These are phyloP conservation scores for Alternaria sp. DNA, from an alignment of 2,329 filamentous ascomycete species.

Conservation along the genomic window DNA sequence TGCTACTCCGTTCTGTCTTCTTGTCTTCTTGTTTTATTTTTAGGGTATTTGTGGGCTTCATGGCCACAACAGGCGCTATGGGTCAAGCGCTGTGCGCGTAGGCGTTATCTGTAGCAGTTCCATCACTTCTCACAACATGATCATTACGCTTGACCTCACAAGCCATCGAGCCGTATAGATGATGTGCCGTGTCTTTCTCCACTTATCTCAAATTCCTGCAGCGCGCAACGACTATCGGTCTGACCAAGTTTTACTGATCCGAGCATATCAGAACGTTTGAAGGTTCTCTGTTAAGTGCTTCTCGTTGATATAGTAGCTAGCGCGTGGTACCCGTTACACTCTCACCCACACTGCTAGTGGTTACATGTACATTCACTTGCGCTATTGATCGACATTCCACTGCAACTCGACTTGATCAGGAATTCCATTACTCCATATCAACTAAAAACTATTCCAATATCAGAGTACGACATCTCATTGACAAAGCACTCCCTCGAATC, in stretches of 20 bases:
- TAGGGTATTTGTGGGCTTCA: neutral
- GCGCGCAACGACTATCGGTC: neutral
- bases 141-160: neutral
- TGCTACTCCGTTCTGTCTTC: neutral
- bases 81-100: neutral
- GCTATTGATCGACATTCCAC: neutral
- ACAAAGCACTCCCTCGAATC: neutral
- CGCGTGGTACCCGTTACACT: neutral
- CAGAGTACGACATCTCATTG: neutral
- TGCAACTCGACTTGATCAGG: neutral
- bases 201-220: neutral
- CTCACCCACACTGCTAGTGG: neutral
- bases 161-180: neutral
- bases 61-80: neutral
- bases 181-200: neutral
- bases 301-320: neutral
- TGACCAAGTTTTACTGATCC: neutral
- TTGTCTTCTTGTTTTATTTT: neutral
- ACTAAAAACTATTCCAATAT: neutral
- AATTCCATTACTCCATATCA: neutral
- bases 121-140: neutral
- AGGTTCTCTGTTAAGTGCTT: neutral
- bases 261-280: too few species aligned
- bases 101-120: neutral
- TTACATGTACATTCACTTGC: neutral